A percentile compares a stretch with the other conserved stretches of the same genome.
Evolutionary conservation across 805 yeast genomes (phyloP).

Genomic region (Clavispora vitiphila): DNA sequence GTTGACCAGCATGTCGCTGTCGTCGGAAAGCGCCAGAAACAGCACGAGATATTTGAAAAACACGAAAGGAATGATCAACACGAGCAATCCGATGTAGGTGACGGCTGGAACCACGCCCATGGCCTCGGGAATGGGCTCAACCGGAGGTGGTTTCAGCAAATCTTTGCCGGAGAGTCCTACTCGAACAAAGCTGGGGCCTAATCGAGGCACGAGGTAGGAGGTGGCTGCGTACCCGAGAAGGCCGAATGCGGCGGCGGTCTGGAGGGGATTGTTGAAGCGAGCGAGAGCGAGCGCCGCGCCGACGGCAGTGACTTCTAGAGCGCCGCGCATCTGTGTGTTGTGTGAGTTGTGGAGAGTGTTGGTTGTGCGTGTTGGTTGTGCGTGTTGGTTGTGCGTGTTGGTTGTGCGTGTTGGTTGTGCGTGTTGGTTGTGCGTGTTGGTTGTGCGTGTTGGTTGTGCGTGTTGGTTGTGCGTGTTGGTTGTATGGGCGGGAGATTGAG

Average conservation of each 20-base stretch:
- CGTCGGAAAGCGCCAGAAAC: conserved; percentile 31
- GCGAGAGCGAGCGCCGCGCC: conserved; percentile 11
- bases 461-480: no score
- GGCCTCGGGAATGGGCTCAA: conserved; percentile 67
- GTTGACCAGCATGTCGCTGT: conserved; percentile 25
- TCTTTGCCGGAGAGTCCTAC: conserved; percentile 87
- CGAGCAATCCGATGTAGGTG: conserved; percentile 74
- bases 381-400: no score
- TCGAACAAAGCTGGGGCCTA: conserved; percentile 60
- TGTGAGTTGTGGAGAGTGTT: no score
- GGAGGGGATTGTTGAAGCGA: conserved; percentile 40
- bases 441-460: no score
- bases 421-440: no score
- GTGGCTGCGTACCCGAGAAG: conserved; percentile 63
- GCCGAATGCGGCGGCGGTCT: conserved; percentile 62
- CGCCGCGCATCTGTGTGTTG: no score
- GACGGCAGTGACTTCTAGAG: conserved; percentile 3
- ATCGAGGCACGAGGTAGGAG: conserved; percentile 57
- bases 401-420: no score
- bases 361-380: no score
- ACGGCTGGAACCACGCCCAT: conserved; percentile 88
- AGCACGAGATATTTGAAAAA: conserved; percentile 69
- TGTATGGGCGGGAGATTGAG: no score
- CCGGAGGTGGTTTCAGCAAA: conserved; percentile 72
- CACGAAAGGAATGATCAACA: conserved; percentile 81